Evolutionary conservation across 208 protist species (phyloP), one percentile per base, ranked within the genome.

Genomic region (Novymonas esmeraldas): DNA sequence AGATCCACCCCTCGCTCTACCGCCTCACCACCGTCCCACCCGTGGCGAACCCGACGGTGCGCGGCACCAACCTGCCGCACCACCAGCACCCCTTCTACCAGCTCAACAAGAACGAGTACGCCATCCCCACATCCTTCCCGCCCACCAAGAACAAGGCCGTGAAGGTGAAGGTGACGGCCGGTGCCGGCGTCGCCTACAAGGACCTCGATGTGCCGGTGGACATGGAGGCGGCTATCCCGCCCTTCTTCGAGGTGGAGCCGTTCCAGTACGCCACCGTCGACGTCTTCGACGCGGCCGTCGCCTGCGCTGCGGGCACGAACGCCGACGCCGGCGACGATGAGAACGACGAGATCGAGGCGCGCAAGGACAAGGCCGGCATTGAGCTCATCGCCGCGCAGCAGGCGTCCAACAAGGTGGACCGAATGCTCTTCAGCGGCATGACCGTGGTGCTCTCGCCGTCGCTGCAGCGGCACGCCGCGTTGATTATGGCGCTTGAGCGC

Each of bases 81-180:
- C 82, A 96, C 60, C 84, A 92, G 50, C 91, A 96, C 70, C 88
- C 91, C 14, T 96, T 79, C 70, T 96, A 88, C 64, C 76, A 84
- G 46, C 82, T 96, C 70, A 94, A 94, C 79, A 75, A 81, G 59
- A 60, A 73, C 49, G 91, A 94, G 50, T 96, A 93, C 65, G 54
- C 66, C 44, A 91, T 94, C 48, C 79, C 87, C 14, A 87, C 90
- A 10, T 91, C 85, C 22, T 89, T 87, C 54, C 77, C 84, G 1
- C n/a, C 58, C 16, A 20, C 72, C 28, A 63, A 50, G 60, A 56
- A 10, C n/a, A 72, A 66, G 48, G 59, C 0, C 1, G 42, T 58
- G 64, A 65, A 73, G 66, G 57, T 45, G 18, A 55, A 46, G 62
- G 51, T 52, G 26, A 31, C 45, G 22, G 55, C 67, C 20, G 57